Base-by-base conservation (phyloP, 106 monocot genomes). In the Phalaenopsis equestris region DNA sequence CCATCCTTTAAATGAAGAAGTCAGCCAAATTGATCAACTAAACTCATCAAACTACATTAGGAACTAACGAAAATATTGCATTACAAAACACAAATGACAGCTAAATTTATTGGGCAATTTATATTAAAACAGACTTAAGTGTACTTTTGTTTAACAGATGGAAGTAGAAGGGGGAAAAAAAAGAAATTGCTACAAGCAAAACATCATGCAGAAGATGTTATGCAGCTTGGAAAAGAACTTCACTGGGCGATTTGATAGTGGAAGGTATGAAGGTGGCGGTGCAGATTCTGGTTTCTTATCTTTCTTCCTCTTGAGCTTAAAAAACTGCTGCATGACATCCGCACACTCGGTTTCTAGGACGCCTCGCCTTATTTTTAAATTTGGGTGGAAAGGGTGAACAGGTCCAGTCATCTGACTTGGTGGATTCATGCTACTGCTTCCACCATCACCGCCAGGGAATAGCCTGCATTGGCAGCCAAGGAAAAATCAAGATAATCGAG, bases 361-460 rank as follows among this genome's bases (percentile, higher is more conserved):
- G 0, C 93, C 93, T 9, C 96, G 86, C 43, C 93, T 84, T 72
- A 90, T 84, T 52, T 14, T 87, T 76, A 96, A 91, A 68, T 93
- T 91, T 48, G 96, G 93, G 79, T 96, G 96, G 84, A 96, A 96
- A 3, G 96, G 96, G 75, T 96, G 96, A 21, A 96, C 86, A 43
- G 96, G 96, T 5, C 96, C 96, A 8, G 80, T 78, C 2, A 41
- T 77, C 21, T 86, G 83, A 70, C 46, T 55, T 38, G 83, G 65
- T 5, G 73, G 56, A 84, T 80, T 83, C n/a, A 80, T 46, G 57
- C 67, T 80, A 61, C 68, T 82, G 72, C 84, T 84, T 67, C 84
- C 87, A 64, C 75, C 89, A 79, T 91, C 77, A 17, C 67, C 93
- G 16, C 86, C 88, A 56, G 96, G 96, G 42, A 96, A 96, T 58